These are phyloP conservation scores for Paxillus rubicundulus DNA, from an alignment of 768 basidiomycete genomes.

Conservation along the genomic window DNA sequence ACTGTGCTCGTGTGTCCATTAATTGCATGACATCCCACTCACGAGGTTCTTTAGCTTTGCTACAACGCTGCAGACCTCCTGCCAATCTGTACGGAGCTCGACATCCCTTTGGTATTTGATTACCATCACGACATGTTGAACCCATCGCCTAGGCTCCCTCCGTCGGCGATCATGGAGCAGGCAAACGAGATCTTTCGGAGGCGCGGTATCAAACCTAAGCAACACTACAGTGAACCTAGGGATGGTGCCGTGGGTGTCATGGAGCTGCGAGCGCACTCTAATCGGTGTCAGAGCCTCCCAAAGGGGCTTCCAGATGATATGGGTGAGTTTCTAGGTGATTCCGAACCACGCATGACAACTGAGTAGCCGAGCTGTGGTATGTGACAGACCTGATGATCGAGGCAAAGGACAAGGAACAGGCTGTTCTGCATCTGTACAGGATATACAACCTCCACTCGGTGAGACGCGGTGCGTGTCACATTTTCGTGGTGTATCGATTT, in stretches of 20 bases:
- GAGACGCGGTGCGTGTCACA: slow-evolving; percentile 44
- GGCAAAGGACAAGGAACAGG: slow-evolving; percentile 93
- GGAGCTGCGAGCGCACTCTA: slow-evolving; percentile 85
- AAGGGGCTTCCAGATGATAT: slow-evolving; percentile 63
- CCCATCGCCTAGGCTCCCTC: slow-evolving; percentile 54
- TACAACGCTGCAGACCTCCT: slow-evolving; percentile 88
- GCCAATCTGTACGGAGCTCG: slow-evolving; percentile 81
- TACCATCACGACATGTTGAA: slow-evolving; percentile 82
- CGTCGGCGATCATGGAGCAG: slow-evolving; percentile 65
- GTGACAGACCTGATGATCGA: slow-evolving; percentile 83
- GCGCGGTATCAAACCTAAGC: slow-evolving; percentile 84
- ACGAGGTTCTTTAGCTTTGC: slow-evolving; percentile 49
- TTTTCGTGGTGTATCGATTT: background rate
- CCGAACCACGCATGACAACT: background rate
- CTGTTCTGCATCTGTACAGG: slow-evolving; percentile 80
- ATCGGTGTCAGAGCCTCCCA: slow-evolving; percentile 72
- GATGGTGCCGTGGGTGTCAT: slow-evolving; percentile 78
- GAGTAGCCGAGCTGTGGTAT: background rate
- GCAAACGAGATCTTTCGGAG: slow-evolving; percentile 71
- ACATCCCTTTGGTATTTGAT: slow-evolving; percentile 71
- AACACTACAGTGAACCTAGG: slow-evolving; percentile 90
- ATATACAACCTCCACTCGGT: slow-evolving; percentile 73
- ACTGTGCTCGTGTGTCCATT: background rate
- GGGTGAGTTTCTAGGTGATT: slow-evolving; percentile 36
- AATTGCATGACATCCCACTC: background rate